phyloP scores from a whole-genome alignment of 2,329 filamentous ascomycete species.

The Coniochaeta prunicola region DNA sequence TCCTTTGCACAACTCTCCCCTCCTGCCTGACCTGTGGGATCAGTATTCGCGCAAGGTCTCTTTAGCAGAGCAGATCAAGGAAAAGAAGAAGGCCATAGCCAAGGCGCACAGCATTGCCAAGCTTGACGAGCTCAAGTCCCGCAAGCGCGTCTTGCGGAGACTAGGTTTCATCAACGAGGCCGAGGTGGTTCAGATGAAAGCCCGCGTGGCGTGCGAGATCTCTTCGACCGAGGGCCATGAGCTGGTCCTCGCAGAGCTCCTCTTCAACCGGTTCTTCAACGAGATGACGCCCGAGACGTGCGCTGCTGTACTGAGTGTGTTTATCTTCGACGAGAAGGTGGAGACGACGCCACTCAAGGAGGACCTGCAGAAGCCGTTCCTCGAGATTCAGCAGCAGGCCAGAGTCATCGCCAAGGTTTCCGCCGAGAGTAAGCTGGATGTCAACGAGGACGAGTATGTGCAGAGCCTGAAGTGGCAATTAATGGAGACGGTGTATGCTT shows the following conservation, averaged over 20 bases:
- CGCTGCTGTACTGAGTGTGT: slow-evolving; percentile 81
- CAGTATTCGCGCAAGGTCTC: slow-evolving; percentile 79
- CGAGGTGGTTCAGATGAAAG: slow-evolving; percentile 94
- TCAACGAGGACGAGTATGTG: slow-evolving; percentile 95
- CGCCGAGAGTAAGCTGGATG: slow-evolving; percentile 82
- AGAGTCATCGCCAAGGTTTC: slow-evolving; percentile 87
- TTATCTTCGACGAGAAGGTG: slow-evolving; percentile 96
- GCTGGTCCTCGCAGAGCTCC: slow-evolving; percentile 80
- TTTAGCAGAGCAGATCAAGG: slow-evolving; percentile 72
- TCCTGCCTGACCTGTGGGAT: slow-evolving; percentile 76
- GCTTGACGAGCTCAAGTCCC: slow-evolving; percentile 90
- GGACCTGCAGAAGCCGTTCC: slow-evolving; percentile 77
- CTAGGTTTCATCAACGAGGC: slow-evolving; percentile 93
- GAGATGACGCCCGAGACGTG: slow-evolving; percentile 82
- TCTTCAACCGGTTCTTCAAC: slow-evolving; percentile 98
- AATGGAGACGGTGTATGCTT: slow-evolving; percentile 92
- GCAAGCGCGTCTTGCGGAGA: slow-evolving; percentile 89
- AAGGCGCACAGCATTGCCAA: slow-evolving; percentile 84
- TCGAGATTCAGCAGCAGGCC: slow-evolving; percentile 82
- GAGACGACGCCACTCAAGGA: slow-evolving; percentile 72
- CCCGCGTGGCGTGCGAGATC: slow-evolving; percentile 94
- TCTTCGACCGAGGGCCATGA: slow-evolving; percentile 88
- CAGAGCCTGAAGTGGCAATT: slow-evolving; percentile 86
- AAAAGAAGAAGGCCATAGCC: slow-evolving; percentile 77
- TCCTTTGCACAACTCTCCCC: slow-evolving; percentile 83